A percentile compares a stretch with the other conserved stretches of the same genome.
Evolutionary conservation across 2,329 filamentous ascomycete species (phyloP).

Genomic region (Zymoseptoria brevis): DNA sequence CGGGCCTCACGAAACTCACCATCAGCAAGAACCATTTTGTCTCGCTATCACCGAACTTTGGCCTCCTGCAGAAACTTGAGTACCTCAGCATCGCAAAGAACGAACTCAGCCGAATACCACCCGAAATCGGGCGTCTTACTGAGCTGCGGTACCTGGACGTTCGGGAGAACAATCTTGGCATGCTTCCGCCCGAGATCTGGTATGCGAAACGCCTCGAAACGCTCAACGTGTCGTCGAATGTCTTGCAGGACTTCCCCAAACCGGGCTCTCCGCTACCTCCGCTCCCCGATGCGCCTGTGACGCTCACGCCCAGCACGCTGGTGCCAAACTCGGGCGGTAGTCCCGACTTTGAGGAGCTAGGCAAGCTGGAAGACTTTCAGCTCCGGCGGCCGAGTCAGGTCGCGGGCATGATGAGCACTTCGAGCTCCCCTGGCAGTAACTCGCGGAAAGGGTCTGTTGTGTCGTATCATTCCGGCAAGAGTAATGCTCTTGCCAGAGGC

Average conservation of each 20-base stretch:
- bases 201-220: conserved; percentile 84
- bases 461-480: conserved; percentile 66
- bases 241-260: conserved; percentile 84
- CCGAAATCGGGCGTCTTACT: conserved; percentile 77
- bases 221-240: conserved; percentile 90
- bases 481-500: conserved; percentile 55
- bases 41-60: conserved; percentile 76
- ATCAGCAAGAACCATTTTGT: conserved; percentile 96
- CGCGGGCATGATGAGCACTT: conserved; percentile 60
- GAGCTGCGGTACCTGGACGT: conserved; percentile 83
- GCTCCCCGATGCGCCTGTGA: conserved; percentile 30
- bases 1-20: conserved; percentile 77
- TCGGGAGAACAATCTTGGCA: conserved; percentile 85
- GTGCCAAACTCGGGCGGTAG: conserved; percentile 42
- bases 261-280: conserved; percentile 55
- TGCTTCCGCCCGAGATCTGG: conserved; percentile 90
- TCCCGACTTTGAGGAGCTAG: conserved; percentile 72
- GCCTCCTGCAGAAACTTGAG: conserved; percentile 72
- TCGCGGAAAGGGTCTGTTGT: conserved; percentile 73
- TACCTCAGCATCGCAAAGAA: conserved; percentile 94
- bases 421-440: conserved; percentile 35
- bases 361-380: conserved; percentile 54
- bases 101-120: conserved; percentile 70
- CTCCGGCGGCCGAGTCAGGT: conserved; percentile 75
- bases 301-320: conserved; percentile 35